Evolutionary conservation across 441 rosid species (phyloP).

Genomic region (Flueggea neowawraea): DNA sequence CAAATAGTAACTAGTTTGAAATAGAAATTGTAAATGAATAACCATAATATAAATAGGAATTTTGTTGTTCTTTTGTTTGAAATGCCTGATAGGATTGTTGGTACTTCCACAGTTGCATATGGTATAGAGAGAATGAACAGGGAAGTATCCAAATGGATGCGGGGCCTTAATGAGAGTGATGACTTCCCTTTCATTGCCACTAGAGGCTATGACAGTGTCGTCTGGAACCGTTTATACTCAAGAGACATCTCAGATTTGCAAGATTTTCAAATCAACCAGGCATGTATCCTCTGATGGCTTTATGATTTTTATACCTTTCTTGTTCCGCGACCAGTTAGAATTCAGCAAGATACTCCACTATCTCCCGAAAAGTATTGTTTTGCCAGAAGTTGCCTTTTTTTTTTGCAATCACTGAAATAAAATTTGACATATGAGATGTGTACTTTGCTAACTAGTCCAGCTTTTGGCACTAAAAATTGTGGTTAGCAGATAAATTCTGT

Average conservation of each 20-base stretch:
- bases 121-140: slow-evolving; percentile 84
- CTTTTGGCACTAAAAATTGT: slow-evolving; percentile 11
- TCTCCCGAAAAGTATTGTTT: no score
- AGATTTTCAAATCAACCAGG: slow-evolving; percentile 65
- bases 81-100: slow-evolving; percentile 34
- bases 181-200: slow-evolving; percentile 74
- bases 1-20: no score
- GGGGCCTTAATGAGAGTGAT: slow-evolving; percentile 42
- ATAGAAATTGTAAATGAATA: no score
- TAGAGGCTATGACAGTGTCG: slow-evolving; percentile 82
- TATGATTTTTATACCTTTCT: no score
- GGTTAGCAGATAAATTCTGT: slow-evolving; percentile 47
- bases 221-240: slow-evolving; percentile 90
- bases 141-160: slow-evolving; percentile 91
- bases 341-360: no score
- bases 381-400: no score
- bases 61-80: slow-evolving; percentile 1
- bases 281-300: slow-evolving; percentile 24
- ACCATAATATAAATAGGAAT: no score
- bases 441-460: not conserved
- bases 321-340: not conserved
- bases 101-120: slow-evolving; percentile 58
- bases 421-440: no score
- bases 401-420: no score
- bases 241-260: slow-evolving; percentile 58